phyloP scores from a whole-genome alignment of 2,329 filamentous ascomycete species.

The Ceratocystis alfenasii region DNA sequence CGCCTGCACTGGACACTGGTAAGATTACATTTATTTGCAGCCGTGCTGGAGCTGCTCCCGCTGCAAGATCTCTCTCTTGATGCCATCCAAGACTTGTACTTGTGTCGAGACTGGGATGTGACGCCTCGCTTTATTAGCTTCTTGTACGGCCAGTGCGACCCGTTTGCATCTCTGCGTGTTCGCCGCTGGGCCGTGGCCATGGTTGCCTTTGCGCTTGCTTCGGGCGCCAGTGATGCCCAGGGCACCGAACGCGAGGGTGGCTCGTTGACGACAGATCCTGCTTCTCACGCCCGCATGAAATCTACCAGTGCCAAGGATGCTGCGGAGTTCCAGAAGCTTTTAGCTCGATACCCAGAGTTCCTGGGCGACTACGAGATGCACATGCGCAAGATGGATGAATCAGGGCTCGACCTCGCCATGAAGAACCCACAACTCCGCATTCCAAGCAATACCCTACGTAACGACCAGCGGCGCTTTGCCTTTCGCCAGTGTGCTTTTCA shows the following conservation, averaged over 20 bases:
- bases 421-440: constrained; percentile 51
- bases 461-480: constrained; percentile 47
- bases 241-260: constrained; percentile 26
- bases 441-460: constrained; percentile 43
- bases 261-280: constrained; percentile 16
- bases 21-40: constrained; percentile 46
- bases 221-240: constrained; percentile 5
- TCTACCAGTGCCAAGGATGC: constrained; percentile 26
- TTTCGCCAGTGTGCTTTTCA: constrained; percentile 51
- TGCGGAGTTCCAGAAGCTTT: constrained; percentile 33
- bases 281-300: constrained; percentile 25
- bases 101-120: constrained; percentile 47
- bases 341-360: constrained; percentile 37
- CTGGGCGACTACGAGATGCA: constrained; percentile 41
- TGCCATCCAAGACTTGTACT: constrained; percentile 46
- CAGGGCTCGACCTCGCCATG: constrained; percentile 40
- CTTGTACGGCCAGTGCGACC: constrained; percentile 43
- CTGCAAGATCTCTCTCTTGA: constrained; percentile 49
- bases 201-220: constrained; percentile 44
- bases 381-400: constrained; percentile 40
- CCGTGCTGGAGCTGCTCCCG: constrained; percentile 37
- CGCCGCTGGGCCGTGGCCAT: constrained; percentile 50
- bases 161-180: constrained; percentile 39
- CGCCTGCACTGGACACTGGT: constrained; percentile 46
- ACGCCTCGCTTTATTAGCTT: constrained; percentile 39